Evolutionary conservation across 192 early-diverging fungal genomes (phyloP).

Genomic region (Paraglomus brasilianum): DNA sequence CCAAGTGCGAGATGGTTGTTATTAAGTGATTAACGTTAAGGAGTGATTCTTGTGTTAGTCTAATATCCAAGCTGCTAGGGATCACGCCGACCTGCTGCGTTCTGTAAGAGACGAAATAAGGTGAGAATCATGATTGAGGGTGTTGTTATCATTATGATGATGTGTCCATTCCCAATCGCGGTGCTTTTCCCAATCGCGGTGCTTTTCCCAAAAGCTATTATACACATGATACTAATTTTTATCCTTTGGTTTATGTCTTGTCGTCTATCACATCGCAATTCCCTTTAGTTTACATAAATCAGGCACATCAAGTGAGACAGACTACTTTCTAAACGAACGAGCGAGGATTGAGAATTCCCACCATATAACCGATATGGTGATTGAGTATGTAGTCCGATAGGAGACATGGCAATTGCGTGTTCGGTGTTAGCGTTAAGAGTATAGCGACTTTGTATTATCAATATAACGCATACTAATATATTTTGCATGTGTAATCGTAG

Average conservation of each 20-base stretch:
- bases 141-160: constrained; percentile 23
- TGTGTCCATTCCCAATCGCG: constrained; percentile 14
- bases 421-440: background rate
- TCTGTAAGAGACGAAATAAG: constrained; percentile 63
- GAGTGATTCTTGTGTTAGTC: constrained; percentile 39
- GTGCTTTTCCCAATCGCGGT: constrained; percentile 31
- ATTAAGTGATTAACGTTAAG: constrained; percentile 1
- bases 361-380: constrained; percentile 71
- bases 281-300: constrained; percentile 30
- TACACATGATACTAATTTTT: too few species aligned
- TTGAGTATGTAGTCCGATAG: constrained; percentile 57
- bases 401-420: background rate
- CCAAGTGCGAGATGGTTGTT: background rate
- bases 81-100: constrained; percentile 68
- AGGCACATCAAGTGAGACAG: constrained; percentile 41
- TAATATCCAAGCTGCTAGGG: constrained; percentile 60
- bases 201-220: too few species aligned
- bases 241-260: too few species aligned
- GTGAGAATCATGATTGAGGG: background rate
- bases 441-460: background rate
- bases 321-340: constrained; percentile 71
- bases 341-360: constrained; percentile 69
- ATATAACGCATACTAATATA: constrained; percentile 1
- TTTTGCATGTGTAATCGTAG: constrained; percentile 40
- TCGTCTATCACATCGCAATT: too few species aligned